Conservation (phyloP, 208 protist genomes). For the Crithidia acanthocephali region DNA sequence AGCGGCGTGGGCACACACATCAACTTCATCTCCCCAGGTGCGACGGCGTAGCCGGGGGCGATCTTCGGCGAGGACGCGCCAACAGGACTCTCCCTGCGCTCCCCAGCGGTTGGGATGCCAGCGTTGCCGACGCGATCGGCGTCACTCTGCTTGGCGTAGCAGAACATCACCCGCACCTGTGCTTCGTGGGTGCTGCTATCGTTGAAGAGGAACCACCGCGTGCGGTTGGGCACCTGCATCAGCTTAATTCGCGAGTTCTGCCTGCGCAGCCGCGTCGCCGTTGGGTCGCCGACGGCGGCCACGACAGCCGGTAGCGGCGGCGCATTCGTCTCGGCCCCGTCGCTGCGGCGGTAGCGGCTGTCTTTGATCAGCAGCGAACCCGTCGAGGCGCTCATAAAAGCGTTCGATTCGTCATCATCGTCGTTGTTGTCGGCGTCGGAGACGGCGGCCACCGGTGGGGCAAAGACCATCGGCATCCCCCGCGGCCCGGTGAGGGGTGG, state of each 20-base stretch:
- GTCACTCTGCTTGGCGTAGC: constrained; percentile 5
- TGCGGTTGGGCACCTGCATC: constrained; percentile 34
- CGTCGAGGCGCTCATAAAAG: background rate
- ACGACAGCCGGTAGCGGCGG: background rate
- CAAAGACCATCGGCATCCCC: constrained; percentile 1
- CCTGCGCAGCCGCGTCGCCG: constrained; percentile 22
- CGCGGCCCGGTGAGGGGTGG: background rate
- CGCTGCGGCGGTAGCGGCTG: constrained; percentile 29
- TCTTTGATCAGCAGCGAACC: constrained; percentile 39
- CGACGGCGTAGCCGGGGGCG: background rate
- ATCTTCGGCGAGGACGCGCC: background rate
- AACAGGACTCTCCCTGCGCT: background rate
- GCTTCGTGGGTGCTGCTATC: constrained; percentile 60
- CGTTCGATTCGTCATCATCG: background rate
- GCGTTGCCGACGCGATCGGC: background rate
- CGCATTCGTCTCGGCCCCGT: background rate
- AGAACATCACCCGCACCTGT: constrained; percentile 46
- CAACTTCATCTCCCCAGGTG: constrained; percentile 22
- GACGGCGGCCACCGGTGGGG: background rate
- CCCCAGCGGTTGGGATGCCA: background rate
- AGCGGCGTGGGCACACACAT: constrained; percentile 36
- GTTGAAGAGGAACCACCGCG: constrained; percentile 63
- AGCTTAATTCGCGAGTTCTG: constrained; percentile 28
- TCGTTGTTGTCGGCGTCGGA: background rate
- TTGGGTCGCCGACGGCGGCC: background rate